A percentile compares a stretch with the other conserved stretches of the same genome.
Conservation (phyloP, 352 stramenopile species). For the Hyaloperonospora brassicae region DNA sequence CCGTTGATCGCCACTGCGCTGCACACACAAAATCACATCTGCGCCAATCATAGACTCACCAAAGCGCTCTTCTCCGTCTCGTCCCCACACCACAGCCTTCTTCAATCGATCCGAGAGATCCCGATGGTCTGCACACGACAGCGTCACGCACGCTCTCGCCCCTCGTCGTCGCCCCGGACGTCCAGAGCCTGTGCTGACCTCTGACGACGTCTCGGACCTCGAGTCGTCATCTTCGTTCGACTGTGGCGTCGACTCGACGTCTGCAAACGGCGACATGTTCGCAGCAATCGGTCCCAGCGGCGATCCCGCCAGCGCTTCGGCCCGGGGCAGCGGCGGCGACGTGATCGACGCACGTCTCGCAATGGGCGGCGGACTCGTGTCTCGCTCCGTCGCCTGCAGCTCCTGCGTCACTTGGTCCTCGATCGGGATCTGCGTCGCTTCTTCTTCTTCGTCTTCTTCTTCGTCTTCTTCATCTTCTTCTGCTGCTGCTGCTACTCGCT, state of each 20-base stretch:
- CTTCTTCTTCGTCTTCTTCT: conserved; percentile 25
- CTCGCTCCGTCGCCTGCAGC: conserved; percentile 14
- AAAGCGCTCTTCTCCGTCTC: conserved; percentile 30
- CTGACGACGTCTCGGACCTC: conserved; percentile 64
- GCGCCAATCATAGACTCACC: conserved; percentile 52
- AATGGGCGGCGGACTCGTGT: conserved; percentile 18
- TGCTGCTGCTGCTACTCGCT: conserved; percentile 20
- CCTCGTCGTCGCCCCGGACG: conserved; percentile 17
- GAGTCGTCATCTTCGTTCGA: conserved; percentile 76
- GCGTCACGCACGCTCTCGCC: conserved; percentile 32
- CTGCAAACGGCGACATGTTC: conserved; percentile 33
- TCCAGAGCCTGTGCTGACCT: conserved; percentile 34
- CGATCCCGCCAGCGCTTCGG: conserved; percentile 12
- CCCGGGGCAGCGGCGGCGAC: conserved; percentile 23
- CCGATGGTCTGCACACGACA: conserved; percentile 52
- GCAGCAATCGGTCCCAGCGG: conserved; percentile 6
- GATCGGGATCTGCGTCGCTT: conserved; percentile 27
- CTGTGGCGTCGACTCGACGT: conserved; percentile 38
- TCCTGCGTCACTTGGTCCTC: conserved; percentile 33
- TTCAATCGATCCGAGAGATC: conserved; percentile 56
- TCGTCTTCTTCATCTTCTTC: conserved; percentile 16
- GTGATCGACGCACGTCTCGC: conserved; percentile 17
- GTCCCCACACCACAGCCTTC: conserved; percentile 30
- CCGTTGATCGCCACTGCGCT: conserved; percentile 8
- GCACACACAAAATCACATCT: conserved; percentile 67